These are phyloP conservation scores for Gossypium trilobum DNA, from an alignment of 441 rosid genomes.

Conservation along the genomic window DNA sequence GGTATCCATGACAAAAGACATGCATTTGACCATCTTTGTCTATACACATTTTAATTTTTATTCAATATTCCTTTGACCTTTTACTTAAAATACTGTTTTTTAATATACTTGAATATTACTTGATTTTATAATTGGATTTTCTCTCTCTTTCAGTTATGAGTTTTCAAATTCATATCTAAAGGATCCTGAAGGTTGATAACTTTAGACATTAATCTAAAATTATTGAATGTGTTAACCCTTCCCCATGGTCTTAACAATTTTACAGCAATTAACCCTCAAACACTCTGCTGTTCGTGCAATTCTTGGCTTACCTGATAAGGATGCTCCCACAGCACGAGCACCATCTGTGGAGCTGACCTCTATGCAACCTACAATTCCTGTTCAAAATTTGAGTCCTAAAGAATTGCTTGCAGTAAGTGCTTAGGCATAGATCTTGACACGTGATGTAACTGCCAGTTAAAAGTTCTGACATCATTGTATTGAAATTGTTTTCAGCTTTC, in stretches of 20 bases:
- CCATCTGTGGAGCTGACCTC: slow-evolving; percentile 27
- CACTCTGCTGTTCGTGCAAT: slow-evolving; percentile 50
- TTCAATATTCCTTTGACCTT: background rate
- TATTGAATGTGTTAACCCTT: background rate
- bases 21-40: background rate
- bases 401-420: slow-evolving; percentile 58
- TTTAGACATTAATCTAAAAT: background rate
- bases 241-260: slow-evolving; percentile 10
- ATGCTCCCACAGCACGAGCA: slow-evolving; percentile 24
- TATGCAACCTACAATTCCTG: slow-evolving; percentile 24
- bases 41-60: background rate
- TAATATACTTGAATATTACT: background rate
- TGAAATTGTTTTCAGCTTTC: slow-evolving; percentile 52
- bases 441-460: slow-evolving; percentile 7
- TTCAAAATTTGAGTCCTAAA: slow-evolving; percentile 44
- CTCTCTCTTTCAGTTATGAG: background rate
- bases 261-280: slow-evolving; percentile 68
- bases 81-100: background rate
- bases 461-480: slow-evolving; percentile 16
- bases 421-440: slow-evolving; percentile 10
- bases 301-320: slow-evolving; percentile 46
- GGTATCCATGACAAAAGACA: background rate
- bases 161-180: background rate
- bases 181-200: background rate
- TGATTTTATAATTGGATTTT: background rate